Evolutionary conservation across 345 rosid genomes (phyloP).

Genomic region (thale cress (Arabidopsis thaliana)): DNA sequence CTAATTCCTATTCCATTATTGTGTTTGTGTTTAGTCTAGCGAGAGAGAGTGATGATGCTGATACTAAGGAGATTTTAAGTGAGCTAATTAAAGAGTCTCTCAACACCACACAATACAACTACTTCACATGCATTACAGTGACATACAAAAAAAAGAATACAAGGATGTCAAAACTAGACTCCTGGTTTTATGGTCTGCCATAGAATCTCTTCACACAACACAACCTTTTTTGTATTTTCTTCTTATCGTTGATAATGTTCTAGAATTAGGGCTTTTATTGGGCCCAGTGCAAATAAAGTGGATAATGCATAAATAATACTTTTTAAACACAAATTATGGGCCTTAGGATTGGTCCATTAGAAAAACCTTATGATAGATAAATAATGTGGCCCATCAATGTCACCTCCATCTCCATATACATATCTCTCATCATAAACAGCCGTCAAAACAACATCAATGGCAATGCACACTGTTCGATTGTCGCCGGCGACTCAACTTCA

Average conservation of each 20-base stretch:
- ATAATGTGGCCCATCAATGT: constrained; percentile 21
- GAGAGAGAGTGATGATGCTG: constrained; percentile 22
- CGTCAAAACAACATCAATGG: constrained; percentile 50
- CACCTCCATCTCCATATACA: neutral
- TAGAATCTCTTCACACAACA: neutral
- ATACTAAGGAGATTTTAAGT: constrained; percentile 26
- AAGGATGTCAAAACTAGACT: neutral
- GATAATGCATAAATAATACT: too few species aligned
- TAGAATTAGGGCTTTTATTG: too few species aligned
- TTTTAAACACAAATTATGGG: neutral
- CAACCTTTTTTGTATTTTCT: too few species aligned
- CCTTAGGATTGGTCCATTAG: neutral
- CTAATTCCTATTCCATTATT: constrained; percentile 6
- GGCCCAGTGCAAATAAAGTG: too few species aligned
- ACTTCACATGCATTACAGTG: neutral
- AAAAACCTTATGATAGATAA: constrained; percentile 3
- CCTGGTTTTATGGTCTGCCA: constrained; percentile 26
- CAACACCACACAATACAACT: constrained; percentile 3
- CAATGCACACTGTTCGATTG: constrained; percentile 50
- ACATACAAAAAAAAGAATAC: neutral
- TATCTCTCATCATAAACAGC: constrained; percentile 21
- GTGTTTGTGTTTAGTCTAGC: neutral
- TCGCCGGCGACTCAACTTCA: constrained; percentile 39
- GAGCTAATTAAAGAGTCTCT: constrained; percentile 23
- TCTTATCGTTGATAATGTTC: too few species aligned